Evolutionary conservation across 1,139 yeast species (phyloP).

Genomic region (Kodamaea ohmeri): DNA sequence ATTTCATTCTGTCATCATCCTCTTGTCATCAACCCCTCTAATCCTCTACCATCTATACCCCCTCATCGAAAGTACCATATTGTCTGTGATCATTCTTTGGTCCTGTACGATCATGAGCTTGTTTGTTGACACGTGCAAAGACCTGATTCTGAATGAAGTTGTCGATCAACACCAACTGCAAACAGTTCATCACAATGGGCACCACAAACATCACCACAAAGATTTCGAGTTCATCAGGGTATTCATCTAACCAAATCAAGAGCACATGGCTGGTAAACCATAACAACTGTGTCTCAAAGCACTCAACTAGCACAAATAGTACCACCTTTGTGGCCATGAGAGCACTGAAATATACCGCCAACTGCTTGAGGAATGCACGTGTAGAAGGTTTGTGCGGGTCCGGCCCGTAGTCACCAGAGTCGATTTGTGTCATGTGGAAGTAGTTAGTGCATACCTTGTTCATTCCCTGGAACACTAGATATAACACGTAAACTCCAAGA

Average conservation of each 20-base stretch:
- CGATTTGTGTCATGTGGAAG: conserved; percentile 49
- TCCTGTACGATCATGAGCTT: no score
- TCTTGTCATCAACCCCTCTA: neutral
- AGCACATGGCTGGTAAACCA: conserved; percentile 47
- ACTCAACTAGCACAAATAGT: conserved; percentile 39
- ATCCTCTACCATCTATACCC: no score
- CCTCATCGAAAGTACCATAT: no score
- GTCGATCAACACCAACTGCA: conserved; percentile 85
- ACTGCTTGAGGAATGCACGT: conserved; percentile 69
- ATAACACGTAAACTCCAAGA: conserved; percentile 85
- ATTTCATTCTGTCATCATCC: neutral
- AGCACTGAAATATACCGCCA: conserved; percentile 61
- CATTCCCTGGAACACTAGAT: conserved; percentile 45
- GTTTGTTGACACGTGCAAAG: conserved; percentile 24
- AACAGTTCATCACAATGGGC: conserved; percentile 76
- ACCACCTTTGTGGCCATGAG: conserved; percentile 63
- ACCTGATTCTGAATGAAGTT: conserved; percentile 67
- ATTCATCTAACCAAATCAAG: conserved; percentile 75
- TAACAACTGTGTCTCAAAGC: conserved; percentile 38
- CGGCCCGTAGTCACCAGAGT: conserved; percentile 80
- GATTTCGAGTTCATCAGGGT: conserved; percentile 75
- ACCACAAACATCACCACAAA: conserved; percentile 82
- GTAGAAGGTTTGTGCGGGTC: conserved; percentile 58
- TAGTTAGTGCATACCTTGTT: conserved; percentile 40
- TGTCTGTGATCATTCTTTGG: no score